Conservation (phyloP, 495 filamentous ascomycete genomes). For the Talaromyces thailandensis region DNA sequence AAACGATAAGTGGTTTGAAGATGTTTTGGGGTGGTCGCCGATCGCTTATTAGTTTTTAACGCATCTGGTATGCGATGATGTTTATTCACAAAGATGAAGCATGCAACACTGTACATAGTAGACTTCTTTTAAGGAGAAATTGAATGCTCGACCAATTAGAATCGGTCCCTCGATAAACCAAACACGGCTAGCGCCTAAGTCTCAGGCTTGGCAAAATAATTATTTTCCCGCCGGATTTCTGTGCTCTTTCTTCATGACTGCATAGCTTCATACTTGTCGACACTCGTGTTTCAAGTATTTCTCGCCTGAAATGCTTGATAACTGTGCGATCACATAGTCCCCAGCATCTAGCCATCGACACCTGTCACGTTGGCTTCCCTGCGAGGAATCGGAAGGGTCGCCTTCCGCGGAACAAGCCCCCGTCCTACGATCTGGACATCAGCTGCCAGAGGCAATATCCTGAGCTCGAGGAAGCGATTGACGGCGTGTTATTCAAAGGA, state of each 20-base stretch:
- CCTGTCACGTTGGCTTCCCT: slow-evolving; percentile 36
- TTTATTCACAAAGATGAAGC: no score
- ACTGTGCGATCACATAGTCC: neutral
- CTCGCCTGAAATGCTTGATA: neutral
- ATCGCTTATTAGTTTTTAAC: neutral
- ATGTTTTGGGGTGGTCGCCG: slow-evolving; percentile 11
- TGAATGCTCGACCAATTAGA: neutral
- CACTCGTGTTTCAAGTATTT: neutral
- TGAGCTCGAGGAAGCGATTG: neutral
- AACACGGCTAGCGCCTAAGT: neutral
- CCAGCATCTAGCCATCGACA: neutral
- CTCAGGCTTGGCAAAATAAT: neutral
- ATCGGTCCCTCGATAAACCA: neutral
- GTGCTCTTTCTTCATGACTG: neutral
- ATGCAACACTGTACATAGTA: no score
- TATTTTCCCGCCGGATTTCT: neutral
- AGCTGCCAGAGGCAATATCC: neutral
- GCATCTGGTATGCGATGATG: no score
- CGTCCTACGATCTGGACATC: slow-evolving; percentile 1
- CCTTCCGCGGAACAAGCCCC: slow-evolving; percentile 17
- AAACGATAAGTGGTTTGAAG: slow-evolving; percentile 21
- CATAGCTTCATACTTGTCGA: neutral
- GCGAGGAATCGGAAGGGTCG: slow-evolving; percentile 21
- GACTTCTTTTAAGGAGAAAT: neutral
- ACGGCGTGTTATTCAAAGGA: neutral